Base-by-base conservation (phyloP, 1,284 basidiomycete genomes). In the Cutaneotrichosporon sp. region DNA sequence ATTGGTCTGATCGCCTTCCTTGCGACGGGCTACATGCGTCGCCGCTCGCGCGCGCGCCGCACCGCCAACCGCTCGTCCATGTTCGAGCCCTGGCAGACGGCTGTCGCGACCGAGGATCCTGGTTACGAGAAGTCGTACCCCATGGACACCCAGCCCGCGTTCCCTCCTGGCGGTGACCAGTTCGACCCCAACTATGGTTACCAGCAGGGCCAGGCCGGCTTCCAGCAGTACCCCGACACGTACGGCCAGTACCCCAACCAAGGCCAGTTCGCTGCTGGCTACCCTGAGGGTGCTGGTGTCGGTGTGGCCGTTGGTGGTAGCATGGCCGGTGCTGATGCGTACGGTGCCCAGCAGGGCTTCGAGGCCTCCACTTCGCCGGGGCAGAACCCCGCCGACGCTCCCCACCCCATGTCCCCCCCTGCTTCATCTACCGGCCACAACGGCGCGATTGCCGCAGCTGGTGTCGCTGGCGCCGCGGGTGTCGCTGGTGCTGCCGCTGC, bases 21-120 rank as follows among this genome's bases (percentile, higher is more conserved):
- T 36, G 71, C 69, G 13, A 76, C 75, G 7, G 67, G 71, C 38
- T 68, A 61, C 4, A 60, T 75, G 52, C 62, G 76, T 47, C 74
- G 76, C 62, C 69, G 70, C 56, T 65, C 69, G 18, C 63, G 76
- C 30, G 66, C 67, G 2, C 71, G 70, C 60, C 65, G 76, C 49
- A 76, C 73, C 4, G 66, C 67, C 40, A 69, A 73, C 60, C 61
- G 76, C 32, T 71, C 69, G 40, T 74, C 73, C 22, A 73, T 79
- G 72, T 78, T 78, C 58, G 77, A 78, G 56, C 70, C 73, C 2
- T 77, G 76, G 76, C 72, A 60, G 67, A 70, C 65, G 1, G 57
- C 65, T 5, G 69, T 74, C 4, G 70, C 69, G 11, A 64, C 74
- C 32, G 75, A 76, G 47, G 74, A 74, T 51, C 56, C 47, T 34